A percentile compares a stretch with the other conserved stretches of the same genome.
Conservation (phyloP, 768 basidiomycete species). For the Mycena belliarum region DNA sequence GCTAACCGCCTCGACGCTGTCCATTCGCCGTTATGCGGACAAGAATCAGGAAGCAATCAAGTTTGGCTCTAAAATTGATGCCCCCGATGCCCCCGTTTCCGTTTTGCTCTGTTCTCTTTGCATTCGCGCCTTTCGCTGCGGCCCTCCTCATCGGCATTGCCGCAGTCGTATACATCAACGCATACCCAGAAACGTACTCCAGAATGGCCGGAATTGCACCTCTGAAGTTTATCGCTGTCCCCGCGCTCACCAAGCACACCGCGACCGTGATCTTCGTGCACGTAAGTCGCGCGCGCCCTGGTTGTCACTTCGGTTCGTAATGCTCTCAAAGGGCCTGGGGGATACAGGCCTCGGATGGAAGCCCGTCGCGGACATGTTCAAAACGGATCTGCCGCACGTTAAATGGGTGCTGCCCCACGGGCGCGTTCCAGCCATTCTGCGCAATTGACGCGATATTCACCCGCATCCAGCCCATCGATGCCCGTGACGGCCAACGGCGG, state of each 20-base stretch:
- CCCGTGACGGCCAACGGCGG: conserved; percentile 77
- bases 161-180: conserved; percentile 19
- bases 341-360: conserved; percentile 55
- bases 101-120: neutral
- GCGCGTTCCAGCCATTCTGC: conserved; percentile 40
- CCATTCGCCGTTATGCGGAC: neutral
- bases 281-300: conserved; percentile 45
- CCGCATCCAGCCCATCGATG: conserved; percentile 45
- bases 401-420: conserved; percentile 92
- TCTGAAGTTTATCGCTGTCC: conserved; percentile 54
- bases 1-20: neutral
- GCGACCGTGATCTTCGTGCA: conserved; percentile 90
- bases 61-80: neutral
- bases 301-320: conserved; percentile 3
- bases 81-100: neutral
- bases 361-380: conserved; percentile 72
- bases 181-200: neutral
- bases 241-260: conserved; percentile 65
- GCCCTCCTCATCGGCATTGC: conserved; percentile 19
- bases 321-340: conserved; percentile 66
- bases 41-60: neutral
- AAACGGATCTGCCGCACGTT: conserved; percentile 62
- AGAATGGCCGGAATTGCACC: conserved; percentile 35
- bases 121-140: neutral
- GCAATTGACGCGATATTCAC: conserved; percentile 14